These are phyloP conservation scores for Didymella keratinophila DNA, from an alignment of 2,329 filamentous ascomycete species.

Conservation along the genomic window DNA sequence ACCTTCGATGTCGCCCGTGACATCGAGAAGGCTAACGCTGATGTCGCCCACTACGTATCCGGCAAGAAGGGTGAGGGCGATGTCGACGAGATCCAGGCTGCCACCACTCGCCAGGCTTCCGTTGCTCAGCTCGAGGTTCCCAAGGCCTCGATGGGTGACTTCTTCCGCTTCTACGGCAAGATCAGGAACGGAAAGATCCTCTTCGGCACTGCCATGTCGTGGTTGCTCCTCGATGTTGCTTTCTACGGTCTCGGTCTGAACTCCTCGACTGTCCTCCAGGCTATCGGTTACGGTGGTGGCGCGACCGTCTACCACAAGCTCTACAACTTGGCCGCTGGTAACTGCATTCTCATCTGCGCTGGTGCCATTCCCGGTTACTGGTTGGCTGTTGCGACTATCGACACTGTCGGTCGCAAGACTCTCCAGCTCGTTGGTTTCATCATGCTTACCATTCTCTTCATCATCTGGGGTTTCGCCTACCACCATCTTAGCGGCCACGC, in stretches of 20 bases:
- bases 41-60: slow-evolving; percentile 76
- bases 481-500: slow-evolving; percentile 48
- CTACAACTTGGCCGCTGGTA: slow-evolving; percentile 78
- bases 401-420: slow-evolving; percentile 68
- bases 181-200: slow-evolving; percentile 76
- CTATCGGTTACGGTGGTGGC: slow-evolving; percentile 72
- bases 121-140: slow-evolving; percentile 66
- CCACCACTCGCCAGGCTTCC: slow-evolving; percentile 63
- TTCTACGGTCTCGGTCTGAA: slow-evolving; percentile 71
- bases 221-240: slow-evolving; percentile 69
- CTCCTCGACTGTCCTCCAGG: slow-evolving; percentile 73
- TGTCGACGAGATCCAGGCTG: slow-evolving; percentile 72
- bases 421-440: slow-evolving; percentile 46
- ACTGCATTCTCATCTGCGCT: slow-evolving; percentile 79
- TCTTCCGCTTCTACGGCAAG: slow-evolving; percentile 72
- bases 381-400: slow-evolving; percentile 64
- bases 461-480: slow-evolving; percentile 49
- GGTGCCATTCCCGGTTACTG: slow-evolving; percentile 84
- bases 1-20: slow-evolving; percentile 54
- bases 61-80: slow-evolving; percentile 68
- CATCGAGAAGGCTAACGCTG: slow-evolving; percentile 65
- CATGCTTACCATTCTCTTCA: slow-evolving; percentile 46
- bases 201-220: slow-evolving; percentile 81
- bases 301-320: slow-evolving; percentile 73
- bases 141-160: slow-evolving; percentile 77